Evolutionary conservation across 495 filamentous ascomycete genomes (phyloP).

Genomic region (Lasiosphaeriaceae sp.): DNA sequence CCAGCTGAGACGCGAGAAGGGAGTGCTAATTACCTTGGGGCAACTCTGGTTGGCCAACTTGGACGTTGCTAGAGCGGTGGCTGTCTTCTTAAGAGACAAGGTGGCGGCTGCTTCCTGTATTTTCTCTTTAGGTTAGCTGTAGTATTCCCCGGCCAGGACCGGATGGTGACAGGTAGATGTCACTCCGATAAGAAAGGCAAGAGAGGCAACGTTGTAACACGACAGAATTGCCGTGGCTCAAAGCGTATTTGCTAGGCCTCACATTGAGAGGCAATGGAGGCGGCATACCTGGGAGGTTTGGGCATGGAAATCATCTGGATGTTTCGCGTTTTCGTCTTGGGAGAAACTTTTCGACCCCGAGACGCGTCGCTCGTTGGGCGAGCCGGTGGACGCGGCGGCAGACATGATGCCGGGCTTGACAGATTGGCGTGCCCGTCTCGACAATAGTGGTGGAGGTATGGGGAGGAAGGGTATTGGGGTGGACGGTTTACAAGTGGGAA

Average conservation of each 20-base stretch:
- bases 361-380: conserved; percentile 42
- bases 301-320: conserved; percentile 14
- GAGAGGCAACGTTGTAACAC: too few species aligned
- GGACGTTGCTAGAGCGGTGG: conserved; percentile 41
- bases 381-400: conserved; percentile 41
- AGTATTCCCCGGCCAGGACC: too few species aligned
- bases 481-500: conserved; percentile 14
- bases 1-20: background rate
- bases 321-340: conserved; percentile 43
- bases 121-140: background rate
- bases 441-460: background rate
- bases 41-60: conserved; percentile 47
- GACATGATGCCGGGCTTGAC: conserved; percentile 38
- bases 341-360: conserved; percentile 29
- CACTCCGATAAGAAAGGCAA: too few species aligned
- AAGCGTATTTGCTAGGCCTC: background rate
- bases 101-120: conserved; percentile 7
- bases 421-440: background rate
- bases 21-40: conserved; percentile 40
- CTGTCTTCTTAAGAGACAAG: conserved; percentile 37
- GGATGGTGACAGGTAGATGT: too few species aligned
- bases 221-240: background rate
- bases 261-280: background rate
- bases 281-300: conserved; percentile 13
- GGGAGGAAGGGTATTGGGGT: conserved; percentile 7